phyloP scores from a whole-genome alignment of 2,329 filamentous ascomycete species.

The Fusarium setosum region DNA sequence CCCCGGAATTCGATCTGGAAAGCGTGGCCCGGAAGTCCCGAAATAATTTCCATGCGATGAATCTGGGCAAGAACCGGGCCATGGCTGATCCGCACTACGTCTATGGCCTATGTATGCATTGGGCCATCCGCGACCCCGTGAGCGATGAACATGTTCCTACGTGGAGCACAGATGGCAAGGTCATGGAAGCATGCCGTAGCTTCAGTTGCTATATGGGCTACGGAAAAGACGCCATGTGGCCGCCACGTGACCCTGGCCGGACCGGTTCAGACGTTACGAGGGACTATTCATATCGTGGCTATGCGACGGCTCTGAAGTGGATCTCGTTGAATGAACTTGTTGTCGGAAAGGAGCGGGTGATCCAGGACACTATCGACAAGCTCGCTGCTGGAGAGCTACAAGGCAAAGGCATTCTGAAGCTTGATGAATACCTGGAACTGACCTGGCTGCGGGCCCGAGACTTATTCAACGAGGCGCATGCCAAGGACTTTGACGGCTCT shows the following conservation, averaged over 20 bases:
- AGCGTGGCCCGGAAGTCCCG: not conserved
- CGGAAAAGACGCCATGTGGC: constrained; percentile 22
- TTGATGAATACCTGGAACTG: constrained; percentile 10
- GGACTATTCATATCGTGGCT: no score
- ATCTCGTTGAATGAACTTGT: constrained; percentile 8
- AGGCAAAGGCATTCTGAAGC: not conserved
- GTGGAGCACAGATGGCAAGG: not conserved
- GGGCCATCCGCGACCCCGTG: no score
- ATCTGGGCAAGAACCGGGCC: not conserved
- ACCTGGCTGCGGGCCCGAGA: constrained; percentile 22
- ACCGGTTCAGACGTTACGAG: no score
- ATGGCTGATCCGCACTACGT: not conserved
- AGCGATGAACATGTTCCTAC: not conserved
- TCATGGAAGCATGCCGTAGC: not conserved
- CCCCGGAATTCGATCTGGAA: no score
- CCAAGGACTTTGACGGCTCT: no score
- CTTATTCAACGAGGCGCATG: constrained; percentile 15
- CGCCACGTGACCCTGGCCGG: constrained; percentile 24
- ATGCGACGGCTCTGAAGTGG: constrained; percentile 15
- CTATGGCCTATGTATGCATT: not conserved
- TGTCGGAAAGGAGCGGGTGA: constrained; percentile 12
- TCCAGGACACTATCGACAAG: constrained; percentile 19
- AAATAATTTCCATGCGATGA: not conserved
- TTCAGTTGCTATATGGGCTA: not conserved
- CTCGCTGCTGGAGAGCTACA: constrained; percentile 1